Evolutionary conservation across 805 yeast species (phyloP).

Genomic region (Yarrowia deformans): DNA sequence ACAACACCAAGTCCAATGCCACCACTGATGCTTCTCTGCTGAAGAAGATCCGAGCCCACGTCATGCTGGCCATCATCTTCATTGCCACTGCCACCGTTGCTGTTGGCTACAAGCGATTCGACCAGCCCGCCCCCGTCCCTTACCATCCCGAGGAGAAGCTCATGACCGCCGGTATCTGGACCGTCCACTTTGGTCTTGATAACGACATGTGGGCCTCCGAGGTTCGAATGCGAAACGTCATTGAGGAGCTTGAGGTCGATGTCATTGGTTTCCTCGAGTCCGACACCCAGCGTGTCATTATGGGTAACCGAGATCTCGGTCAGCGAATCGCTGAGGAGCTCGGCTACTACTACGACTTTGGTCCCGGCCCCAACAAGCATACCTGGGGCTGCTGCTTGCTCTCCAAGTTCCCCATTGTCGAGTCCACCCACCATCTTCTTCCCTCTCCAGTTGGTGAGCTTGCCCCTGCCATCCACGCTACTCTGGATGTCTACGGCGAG

Average conservation of each 20-base stretch:
- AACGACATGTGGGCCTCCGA: constrained; percentile 99
- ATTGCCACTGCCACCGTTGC: constrained; percentile 58
- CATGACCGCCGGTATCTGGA: constrained; percentile 97
- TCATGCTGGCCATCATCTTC: constrained; percentile 48
- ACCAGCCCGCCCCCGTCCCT: constrained; percentile 68
- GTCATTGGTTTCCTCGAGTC: constrained; percentile 89
- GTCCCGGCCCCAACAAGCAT: constrained; percentile 97
- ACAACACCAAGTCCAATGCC: constrained; percentile 40
- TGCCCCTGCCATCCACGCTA: constrained; percentile 98
- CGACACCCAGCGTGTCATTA: constrained; percentile 91
- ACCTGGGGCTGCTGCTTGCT: constrained; percentile 97
- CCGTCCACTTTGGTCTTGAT: constrained; percentile 95
- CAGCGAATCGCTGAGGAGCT: constrained; percentile 90
- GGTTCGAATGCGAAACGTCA: constrained; percentile 82
- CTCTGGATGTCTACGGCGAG: constrained; percentile 88
- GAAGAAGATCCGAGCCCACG: constrained; percentile 45
- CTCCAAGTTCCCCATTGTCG: constrained; percentile 91
- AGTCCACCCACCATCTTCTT: constrained; percentile 86
- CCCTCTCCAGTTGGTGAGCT: constrained; percentile 98
- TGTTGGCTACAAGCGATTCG: constrained; percentile 64
- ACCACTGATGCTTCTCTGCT: constrained; percentile 43
- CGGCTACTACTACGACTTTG: constrained; percentile 94
- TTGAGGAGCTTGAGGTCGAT: constrained; percentile 86
- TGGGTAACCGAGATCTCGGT: constrained; percentile 95
- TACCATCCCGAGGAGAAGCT: constrained; percentile 72